Base-by-base conservation (phyloP, 306 rosid species). In the Citrullus colocynthis region DNA sequence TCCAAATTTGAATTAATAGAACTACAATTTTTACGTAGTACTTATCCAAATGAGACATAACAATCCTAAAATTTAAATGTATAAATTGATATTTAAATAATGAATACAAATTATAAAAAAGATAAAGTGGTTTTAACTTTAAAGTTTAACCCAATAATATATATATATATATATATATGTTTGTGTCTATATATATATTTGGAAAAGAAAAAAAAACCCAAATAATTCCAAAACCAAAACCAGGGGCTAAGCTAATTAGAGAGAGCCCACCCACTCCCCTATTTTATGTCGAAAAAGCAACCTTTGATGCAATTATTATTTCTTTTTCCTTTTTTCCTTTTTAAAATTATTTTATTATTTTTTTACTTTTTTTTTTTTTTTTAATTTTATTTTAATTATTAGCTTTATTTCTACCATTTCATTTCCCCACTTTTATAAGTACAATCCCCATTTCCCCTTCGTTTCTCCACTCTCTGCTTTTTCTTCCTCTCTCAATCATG, bases 151-250 rank as follows among this genome's bases (percentile, higher is more conserved):
- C 10, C 8, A 42, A 42, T 45, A 32, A 32, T 32, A 32, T 32
- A 45, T 8, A 9, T 44, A 44, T 44, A 8, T 44, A 8, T 44
- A 44, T 8, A 8, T 45, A 24, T 24, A 24, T 49, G 13, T 14
- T 51, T 51, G 1, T 16, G 5, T 52, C 0, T 52, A 4, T 52
- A 15, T 16, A 0, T 52, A 24, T 24, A 24, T 14, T 15, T 52
- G 18, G 20, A 2, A 41, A 39, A 34, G 6, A 65, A 70, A 70
- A 4, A 42, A 70, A 4, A 42, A 15, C 13, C 7, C 41, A 71
- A 71, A 45, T 70, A 71, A 71, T 48, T 48, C 59, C 59, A 71
- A 71, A 71, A 71, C 59, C 41, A 71, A 72, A 72, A 72, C 77
- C 20, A 72, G 77, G 77, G 77, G 77, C 77, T 14, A 70, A 70